Evolutionary conservation across 1,284 basidiomycete species (phyloP), one percentile per base, ranked within the genome.

Genomic region (Garcileccinum viscosum): DNA sequence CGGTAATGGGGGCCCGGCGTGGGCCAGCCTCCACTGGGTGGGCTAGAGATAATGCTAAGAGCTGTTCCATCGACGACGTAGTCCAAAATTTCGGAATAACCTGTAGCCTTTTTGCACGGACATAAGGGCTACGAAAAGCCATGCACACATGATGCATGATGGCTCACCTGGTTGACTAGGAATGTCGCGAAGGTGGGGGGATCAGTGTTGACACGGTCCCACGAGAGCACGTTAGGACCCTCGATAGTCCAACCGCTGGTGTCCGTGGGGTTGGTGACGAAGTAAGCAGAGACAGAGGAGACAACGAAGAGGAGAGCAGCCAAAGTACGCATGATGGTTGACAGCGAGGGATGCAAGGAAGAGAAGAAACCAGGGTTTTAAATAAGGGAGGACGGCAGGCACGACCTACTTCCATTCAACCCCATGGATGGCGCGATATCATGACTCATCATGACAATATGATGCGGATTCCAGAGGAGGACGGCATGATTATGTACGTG

Each of bases 1-100:
- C 88, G 89, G 87, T 86, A 94, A 65, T 77, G 81, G 35, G 72
- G 67, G 70, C 90, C 90, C 22, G 79, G 69, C 14, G 86, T 69
- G 14, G 86, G 85, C 87, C 89, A 93, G 12, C 90, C 90, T 47
- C 83, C 85, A 66, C 82, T 85, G 2, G 91, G 90, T 12, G 88
- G 80, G 75, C 82, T 84, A 64, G 90, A 81, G 11, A 70, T 71
- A 50, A 81, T 75, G 3, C 73, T 77, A 17, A 77, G 78, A 2
- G 77, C 65, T 44, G 78, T 81, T 27, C 85, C 87, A 65, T 86
- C 82, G 60, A 91, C 87, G 33, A 84, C 74, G 33, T 86, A 82
- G 33, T 80, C 80, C 58, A 94, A 82, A 60, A 89, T 74, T 76
- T 89, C 82, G 65, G 71, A 68, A 44, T 73, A 73, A 42, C 32